Conservation (phyloP, 2,329 filamentous ascomycete genomes). For the Thelonectria olida region DNA sequence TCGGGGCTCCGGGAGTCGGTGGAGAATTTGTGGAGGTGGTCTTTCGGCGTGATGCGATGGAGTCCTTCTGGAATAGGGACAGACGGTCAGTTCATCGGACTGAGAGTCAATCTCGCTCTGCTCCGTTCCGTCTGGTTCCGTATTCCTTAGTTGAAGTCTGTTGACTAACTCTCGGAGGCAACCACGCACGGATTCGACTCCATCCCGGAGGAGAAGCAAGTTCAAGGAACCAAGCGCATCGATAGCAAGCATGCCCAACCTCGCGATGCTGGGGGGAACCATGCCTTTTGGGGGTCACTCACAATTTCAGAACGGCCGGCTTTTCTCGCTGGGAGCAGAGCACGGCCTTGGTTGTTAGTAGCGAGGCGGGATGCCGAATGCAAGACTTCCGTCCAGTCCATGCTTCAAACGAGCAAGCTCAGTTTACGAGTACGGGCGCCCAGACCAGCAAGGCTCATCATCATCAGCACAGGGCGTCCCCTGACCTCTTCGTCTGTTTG, state of each 20-base stretch:
- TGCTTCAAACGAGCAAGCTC: no score
- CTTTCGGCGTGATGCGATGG: slow-evolving; percentile 1
- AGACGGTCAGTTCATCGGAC: background rate
- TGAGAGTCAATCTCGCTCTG: background rate
- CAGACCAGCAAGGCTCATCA: background rate
- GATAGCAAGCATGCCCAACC: background rate
- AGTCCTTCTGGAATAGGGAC: slow-evolving; percentile 8
- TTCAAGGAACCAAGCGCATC: background rate
- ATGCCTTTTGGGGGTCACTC: background rate
- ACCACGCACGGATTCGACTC: background rate
- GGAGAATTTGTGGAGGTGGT: slow-evolving; percentile 7
- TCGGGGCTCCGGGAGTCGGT: slow-evolving; percentile 11
- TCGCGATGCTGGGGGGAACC: background rate
- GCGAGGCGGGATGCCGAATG: background rate
- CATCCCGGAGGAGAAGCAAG: background rate
- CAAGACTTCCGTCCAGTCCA: background rate
- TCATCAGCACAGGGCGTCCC: background rate
- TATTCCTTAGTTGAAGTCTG: background rate
- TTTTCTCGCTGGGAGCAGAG: no score
- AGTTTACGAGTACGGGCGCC: background rate
- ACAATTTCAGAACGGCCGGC: background rate
- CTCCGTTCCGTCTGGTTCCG: slow-evolving; percentile 3
- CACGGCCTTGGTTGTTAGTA: no score
- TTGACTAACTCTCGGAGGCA: background rate
- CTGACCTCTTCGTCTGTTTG: background rate